Base-by-base conservation (phyloP, 1,139 yeast genomes). In the Kluyveromyces sp. region DNA sequence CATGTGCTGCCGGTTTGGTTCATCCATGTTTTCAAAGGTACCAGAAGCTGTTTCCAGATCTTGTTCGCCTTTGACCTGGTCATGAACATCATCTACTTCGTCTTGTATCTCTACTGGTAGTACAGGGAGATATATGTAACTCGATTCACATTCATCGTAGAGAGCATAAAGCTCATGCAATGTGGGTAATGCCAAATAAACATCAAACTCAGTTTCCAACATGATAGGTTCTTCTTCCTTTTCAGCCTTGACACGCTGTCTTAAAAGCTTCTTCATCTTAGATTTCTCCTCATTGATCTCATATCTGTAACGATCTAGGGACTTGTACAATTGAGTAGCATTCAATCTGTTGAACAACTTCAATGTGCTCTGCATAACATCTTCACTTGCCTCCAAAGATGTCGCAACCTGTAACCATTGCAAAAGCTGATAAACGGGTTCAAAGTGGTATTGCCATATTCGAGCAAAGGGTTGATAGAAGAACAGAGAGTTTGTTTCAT, bases 381-480 rank as follows among this genome's bases (percentile, higher is more conserved):
- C 43, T 10, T 40, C 37, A 25, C 34, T 27, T 4, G 37, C 27
- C 3, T 66, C 67, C 39, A 82, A 63, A 34, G 78, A 73, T 0
- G 96, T 79, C 66, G 89, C 78, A 45, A 92, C 84, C 63, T 92
- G 97, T 45, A 90, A 68, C 89, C 96, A 90, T 63, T 92, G 97
- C 49, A 92, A 68, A 33, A 92, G 66, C 62, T 90, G 94, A 47
- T 84, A 78, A 1, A 87, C 71, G 1, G 96, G 90, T 48, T 77
- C 78, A 48, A 89, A 71, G 52, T 86, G 89, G 30, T 69, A 67
- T 43, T 78, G 79, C 7, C 94, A 82, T 35, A 86, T 75, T 48
- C 70, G 70, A 57, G 70, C 79, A 44, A 81, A 68, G 1, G 83
- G 68, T 50, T 76, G 77, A 57, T 79, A 79, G 58, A 74, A 78